Conservation (phyloP, 805 yeast species). For the Saccharomycopsis capsularis region DNA sequence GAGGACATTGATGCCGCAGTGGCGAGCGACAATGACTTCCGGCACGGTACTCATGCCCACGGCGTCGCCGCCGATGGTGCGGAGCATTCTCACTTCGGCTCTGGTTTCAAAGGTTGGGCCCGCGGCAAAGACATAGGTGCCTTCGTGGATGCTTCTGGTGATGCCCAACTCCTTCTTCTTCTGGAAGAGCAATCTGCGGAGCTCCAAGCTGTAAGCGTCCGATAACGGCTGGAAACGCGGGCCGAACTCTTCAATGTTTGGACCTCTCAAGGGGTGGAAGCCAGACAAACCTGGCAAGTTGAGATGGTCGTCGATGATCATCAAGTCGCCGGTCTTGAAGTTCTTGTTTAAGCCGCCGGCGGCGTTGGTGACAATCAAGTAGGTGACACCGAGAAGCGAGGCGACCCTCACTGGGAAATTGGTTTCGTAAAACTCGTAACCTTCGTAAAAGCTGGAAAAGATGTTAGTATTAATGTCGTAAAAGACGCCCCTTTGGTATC, state of each 20-base stretch:
- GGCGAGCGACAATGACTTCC: slow-evolving; percentile 89
- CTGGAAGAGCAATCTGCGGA: slow-evolving; percentile 55
- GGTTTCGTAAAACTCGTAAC: slow-evolving; percentile 73
- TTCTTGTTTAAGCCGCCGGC: slow-evolving; percentile 78
- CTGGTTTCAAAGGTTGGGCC: slow-evolving; percentile 94
- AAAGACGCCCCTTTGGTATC: neutral
- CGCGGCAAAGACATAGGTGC: slow-evolving; percentile 74
- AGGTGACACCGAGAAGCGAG: slow-evolving; percentile 49
- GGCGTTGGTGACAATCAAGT: slow-evolving; percentile 85
- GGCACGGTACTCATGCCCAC: slow-evolving; percentile 99
- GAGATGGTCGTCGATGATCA: slow-evolving; percentile 85
- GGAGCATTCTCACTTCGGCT: slow-evolving; percentile 79
- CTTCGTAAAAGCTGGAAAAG: slow-evolving; percentile 60
- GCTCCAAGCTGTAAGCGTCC: slow-evolving; percentile 77
- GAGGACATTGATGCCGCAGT: slow-evolving; percentile 71
- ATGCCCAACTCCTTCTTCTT: slow-evolving; percentile 44
- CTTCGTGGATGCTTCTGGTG: slow-evolving; percentile 69
- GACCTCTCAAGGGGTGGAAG: slow-evolving; percentile 78
- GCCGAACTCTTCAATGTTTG: slow-evolving; percentile 72
- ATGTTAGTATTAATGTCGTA: slow-evolving; percentile 13
- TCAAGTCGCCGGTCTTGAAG: slow-evolving; percentile 78
- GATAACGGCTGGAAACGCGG: slow-evolving; percentile 83
- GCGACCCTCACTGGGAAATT: slow-evolving; percentile 83
- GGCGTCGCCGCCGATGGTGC: slow-evolving; percentile 77
- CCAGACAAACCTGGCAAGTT: slow-evolving; percentile 91